phyloP scores from a whole-genome alignment of 306 rosid genomes.

The Acacia acuminata region DNA sequence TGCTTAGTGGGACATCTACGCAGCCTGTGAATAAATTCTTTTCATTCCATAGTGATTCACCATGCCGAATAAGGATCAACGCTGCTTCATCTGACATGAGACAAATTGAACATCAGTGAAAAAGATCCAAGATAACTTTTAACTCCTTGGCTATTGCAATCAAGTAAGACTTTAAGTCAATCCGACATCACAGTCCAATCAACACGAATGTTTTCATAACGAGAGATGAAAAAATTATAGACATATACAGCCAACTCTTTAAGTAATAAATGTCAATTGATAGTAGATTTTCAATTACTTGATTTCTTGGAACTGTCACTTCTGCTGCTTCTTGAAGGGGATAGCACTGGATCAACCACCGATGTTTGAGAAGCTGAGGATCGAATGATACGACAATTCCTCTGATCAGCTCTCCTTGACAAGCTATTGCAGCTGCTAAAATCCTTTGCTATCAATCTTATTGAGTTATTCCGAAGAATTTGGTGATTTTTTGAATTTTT shows the following conservation, averaged over 20 bases:
- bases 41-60: conserved; percentile 96
- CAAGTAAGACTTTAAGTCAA: conserved; percentile 6
- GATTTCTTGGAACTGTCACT: conserved; percentile 72
- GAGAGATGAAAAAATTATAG: not conserved
- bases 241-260: not conserved
- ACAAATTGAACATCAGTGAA: conserved; percentile 25
- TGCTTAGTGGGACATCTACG: conserved; percentile 94
- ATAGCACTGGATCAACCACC: conserved; percentile 64
- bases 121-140: conserved; percentile 20
- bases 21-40: conserved; percentile 98
- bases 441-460: conserved; percentile 51
- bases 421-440: conserved; percentile 50
- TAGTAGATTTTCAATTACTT: conserved; percentile 47
- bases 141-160: conserved; percentile 1
- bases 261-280: conserved; percentile 7
- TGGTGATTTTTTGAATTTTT: conserved; percentile 35
- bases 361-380: conserved; percentile 69
- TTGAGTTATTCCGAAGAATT: conserved; percentile 39
- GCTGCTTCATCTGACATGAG: conserved; percentile 80
- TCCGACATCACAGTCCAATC: conserved; percentile 31
- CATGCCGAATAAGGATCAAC: conserved; percentile 89
- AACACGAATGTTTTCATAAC: not conserved
- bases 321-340: conserved; percentile 58
- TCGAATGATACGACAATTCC: conserved; percentile 45
- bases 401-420: conserved; percentile 38